phyloP scores from a whole-genome alignment of 768 basidiomycete genomes.

The Russula foetens region DNA sequence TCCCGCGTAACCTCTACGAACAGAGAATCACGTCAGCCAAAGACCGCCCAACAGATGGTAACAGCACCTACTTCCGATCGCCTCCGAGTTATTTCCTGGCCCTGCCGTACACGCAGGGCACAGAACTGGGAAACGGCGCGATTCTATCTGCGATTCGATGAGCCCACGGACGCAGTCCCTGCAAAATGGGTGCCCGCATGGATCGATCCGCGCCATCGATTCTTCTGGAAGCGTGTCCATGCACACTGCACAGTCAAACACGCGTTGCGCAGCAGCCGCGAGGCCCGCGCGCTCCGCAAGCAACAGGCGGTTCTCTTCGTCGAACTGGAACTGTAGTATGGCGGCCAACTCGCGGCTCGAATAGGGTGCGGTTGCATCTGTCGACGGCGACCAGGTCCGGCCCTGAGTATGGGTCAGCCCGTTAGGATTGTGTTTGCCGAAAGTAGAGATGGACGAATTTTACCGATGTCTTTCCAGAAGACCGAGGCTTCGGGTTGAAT shows the following conservation, averaged over 20 bases:
- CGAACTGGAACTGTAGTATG: constrained; percentile 7
- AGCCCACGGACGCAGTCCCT: constrained; percentile 41
- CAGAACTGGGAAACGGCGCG: constrained; percentile 48
- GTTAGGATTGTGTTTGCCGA: background rate
- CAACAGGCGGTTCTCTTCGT: constrained; percentile 8
- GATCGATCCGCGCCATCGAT: constrained; percentile 33
- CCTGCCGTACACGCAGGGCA: constrained; percentile 49
- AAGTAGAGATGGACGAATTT: background rate
- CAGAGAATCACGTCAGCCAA: background rate
- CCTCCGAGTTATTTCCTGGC: constrained; percentile 6
- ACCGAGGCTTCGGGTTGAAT: background rate
- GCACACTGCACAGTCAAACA: constrained; percentile 50
- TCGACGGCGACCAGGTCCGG: background rate
- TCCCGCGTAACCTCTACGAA: constrained; percentile 5
- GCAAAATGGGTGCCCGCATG: constrained; percentile 48
- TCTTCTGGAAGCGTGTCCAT: constrained; percentile 41
- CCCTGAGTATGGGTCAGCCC: background rate
- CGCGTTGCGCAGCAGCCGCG: background rate
- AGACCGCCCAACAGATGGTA: too few species aligned
- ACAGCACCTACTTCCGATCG: constrained; percentile 29
- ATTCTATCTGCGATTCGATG: constrained; percentile 39
- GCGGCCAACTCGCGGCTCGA: background rate
- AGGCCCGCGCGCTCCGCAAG: constrained; percentile 5
- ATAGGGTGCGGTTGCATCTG: background rate
- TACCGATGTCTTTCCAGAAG: background rate